Conservation (phyloP, 2,329 filamentous ascomycete genomes). For the Fusarium domesticum region DNA sequence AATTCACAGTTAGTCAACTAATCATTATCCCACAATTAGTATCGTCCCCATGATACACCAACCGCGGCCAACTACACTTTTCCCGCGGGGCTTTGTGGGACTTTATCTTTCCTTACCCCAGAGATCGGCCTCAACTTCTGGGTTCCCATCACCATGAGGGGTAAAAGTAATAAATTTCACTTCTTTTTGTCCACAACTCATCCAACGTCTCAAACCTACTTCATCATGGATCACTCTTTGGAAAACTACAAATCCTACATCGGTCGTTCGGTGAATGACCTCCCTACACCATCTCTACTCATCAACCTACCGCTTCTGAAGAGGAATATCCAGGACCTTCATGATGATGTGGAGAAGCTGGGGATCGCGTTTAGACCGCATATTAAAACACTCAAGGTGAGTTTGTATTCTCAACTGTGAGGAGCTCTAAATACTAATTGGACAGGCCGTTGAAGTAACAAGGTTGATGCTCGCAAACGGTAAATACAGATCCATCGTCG, state of each 20-base stretch:
- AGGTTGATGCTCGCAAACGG: slow-evolving; percentile 41
- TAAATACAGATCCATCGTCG: slow-evolving; percentile 37
- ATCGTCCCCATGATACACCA: no score
- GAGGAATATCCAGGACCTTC: slow-evolving; percentile 36
- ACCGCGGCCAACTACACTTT: neutral
- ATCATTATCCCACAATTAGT: no score
- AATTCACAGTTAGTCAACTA: no score
- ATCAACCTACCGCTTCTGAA: slow-evolving; percentile 38
- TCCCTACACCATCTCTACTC: slow-evolving; percentile 40
- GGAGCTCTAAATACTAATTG: neutral
- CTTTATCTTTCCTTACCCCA: neutral
- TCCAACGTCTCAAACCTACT: neutral
- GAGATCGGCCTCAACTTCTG: neutral
- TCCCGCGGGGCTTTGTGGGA: neutral
- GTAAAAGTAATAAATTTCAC: neutral
- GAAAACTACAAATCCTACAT: slow-evolving; percentile 36
- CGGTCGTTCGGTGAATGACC: slow-evolving; percentile 32
- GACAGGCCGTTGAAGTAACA: slow-evolving; percentile 36
- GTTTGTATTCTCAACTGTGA: accelerated
- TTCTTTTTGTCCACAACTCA: neutral
- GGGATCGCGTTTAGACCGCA: slow-evolving; percentile 41
- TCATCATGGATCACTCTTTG: slow-evolving; percentile 26
- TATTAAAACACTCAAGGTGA: slow-evolving; percentile 45
- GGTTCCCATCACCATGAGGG: neutral
- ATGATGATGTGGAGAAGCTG: slow-evolving; percentile 38